Conservation (phyloP, 371 early-diverging fungal genomes). For the Mucor circinelloides region DNA sequence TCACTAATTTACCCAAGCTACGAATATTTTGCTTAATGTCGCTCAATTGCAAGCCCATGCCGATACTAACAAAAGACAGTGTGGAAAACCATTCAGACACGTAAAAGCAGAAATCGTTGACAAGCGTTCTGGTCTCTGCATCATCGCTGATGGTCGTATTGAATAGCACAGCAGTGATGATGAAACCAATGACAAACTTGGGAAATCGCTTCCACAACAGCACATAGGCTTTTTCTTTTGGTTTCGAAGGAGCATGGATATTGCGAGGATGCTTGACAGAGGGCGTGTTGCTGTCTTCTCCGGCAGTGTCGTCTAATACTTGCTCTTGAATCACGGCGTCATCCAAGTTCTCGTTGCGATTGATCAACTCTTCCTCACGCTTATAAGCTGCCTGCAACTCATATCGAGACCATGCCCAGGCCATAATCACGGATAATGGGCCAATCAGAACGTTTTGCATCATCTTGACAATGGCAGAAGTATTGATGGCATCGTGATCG, state of each 20-base stretch:
- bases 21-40: slow-evolving; percentile 57
- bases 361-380: slow-evolving; percentile 29
- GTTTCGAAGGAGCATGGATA: slow-evolving; percentile 10
- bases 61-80: slow-evolving; percentile 65
- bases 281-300: slow-evolving; percentile 18
- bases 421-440: slow-evolving; percentile 59
- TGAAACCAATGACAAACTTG: slow-evolving; percentile 65
- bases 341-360: slow-evolving; percentile 9
- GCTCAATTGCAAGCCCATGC: slow-evolving; percentile 57
- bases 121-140: slow-evolving; percentile 31
- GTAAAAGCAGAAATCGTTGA: slow-evolving; percentile 60
- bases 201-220: slow-evolving; percentile 64
- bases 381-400: slow-evolving; percentile 43
- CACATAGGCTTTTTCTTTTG: slow-evolving; percentile 31
- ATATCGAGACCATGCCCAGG: slow-evolving; percentile 59
- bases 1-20: slow-evolving; percentile 52
- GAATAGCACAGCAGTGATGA: slow-evolving; percentile 60
- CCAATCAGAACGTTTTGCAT: slow-evolving; percentile 68
- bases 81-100: slow-evolving; percentile 69
- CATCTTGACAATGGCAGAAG: slow-evolving; percentile 68
- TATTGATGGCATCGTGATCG: slow-evolving; percentile 55
- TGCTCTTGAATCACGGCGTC: slow-evolving; percentile 9
- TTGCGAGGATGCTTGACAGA: slow-evolving; percentile 24
- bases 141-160: slow-evolving; percentile 52
- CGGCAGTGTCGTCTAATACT: background rate